Evolutionary conservation across 495 filamentous ascomycete species (phyloP).

Genomic region (Parmelia sp.): DNA sequence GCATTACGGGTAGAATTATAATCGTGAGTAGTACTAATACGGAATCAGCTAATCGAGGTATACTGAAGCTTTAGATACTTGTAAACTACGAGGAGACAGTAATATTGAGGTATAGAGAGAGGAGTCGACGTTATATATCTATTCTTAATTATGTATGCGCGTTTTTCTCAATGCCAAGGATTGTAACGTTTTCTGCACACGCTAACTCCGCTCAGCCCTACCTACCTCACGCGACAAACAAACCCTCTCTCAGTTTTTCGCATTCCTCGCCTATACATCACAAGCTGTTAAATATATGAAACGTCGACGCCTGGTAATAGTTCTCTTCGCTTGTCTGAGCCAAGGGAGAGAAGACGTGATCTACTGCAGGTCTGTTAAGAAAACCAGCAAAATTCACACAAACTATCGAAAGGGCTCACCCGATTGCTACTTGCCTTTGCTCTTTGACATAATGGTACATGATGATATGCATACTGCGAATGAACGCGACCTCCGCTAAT

Average conservation of each 20-base stretch:
- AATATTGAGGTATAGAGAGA: no score
- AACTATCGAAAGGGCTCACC: not conserved
- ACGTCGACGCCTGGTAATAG: not conserved
- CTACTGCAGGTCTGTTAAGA: not conserved
- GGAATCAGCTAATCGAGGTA: no score
- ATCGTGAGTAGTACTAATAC: no score
- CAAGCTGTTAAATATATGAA: not conserved
- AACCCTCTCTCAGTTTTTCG: not conserved
- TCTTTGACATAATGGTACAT: not conserved
- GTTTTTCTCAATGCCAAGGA: no score
- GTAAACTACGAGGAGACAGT: no score
- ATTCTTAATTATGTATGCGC: no score
- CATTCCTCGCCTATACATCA: not conserved
- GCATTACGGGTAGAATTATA: no score
- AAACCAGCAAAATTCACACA: not conserved
- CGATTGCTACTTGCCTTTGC: not conserved
- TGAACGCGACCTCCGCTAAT: not conserved
- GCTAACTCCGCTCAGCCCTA: slow-evolving; percentile 1
- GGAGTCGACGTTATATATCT: no score
- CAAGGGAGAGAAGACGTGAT: not conserved
- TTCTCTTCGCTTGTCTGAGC: not conserved
- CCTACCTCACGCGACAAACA: not conserved
- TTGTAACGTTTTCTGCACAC: no score
- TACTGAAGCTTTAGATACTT: no score
- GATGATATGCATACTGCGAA: not conserved